These are phyloP conservation scores for Colletotrichum sp. DNA, from an alignment of 2,329 filamentous ascomycete species.

Conservation along the genomic window DNA sequence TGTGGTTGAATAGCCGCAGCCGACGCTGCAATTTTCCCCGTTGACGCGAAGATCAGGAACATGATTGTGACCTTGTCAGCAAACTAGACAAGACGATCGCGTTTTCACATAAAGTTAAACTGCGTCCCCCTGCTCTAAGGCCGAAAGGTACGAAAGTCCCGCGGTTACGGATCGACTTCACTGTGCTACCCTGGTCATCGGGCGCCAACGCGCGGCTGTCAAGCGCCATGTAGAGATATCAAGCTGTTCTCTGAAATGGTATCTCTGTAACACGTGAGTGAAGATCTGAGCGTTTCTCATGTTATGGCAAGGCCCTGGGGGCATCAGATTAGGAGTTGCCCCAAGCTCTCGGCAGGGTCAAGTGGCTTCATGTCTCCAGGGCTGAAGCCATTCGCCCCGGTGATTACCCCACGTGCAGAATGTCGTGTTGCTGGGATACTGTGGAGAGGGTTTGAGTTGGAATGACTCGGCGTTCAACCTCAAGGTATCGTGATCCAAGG, in stretches of 20 bases:
- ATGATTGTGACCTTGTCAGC: neutral
- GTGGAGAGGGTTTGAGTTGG: neutral
- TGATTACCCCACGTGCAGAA: neutral
- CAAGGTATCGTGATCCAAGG: neutral
- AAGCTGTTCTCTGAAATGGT: neutral
- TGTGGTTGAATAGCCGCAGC: neutral
- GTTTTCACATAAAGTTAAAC: neutral
- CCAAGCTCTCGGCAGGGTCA: neutral
- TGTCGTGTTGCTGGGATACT: neutral
- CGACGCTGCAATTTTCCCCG: neutral
- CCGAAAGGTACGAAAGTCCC: neutral
- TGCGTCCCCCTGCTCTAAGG: neutral
- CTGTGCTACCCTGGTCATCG: rapidly evolving
- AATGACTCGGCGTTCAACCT: neutral
- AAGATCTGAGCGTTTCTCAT: neutral
- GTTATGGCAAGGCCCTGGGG: neutral
- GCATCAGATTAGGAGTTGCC: neutral
- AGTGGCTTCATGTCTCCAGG: neutral
- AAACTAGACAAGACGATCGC: neutral
- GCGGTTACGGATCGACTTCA: neutral
- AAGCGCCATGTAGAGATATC: neutral
- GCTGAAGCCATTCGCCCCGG: neutral
- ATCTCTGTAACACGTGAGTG: neutral
- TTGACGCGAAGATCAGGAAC: neutral
- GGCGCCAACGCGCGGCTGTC: too few relatives aligned